Evolutionary conservation across 441 rosid genomes (phyloP).

Genomic region (Brassica hybrid): DNA sequence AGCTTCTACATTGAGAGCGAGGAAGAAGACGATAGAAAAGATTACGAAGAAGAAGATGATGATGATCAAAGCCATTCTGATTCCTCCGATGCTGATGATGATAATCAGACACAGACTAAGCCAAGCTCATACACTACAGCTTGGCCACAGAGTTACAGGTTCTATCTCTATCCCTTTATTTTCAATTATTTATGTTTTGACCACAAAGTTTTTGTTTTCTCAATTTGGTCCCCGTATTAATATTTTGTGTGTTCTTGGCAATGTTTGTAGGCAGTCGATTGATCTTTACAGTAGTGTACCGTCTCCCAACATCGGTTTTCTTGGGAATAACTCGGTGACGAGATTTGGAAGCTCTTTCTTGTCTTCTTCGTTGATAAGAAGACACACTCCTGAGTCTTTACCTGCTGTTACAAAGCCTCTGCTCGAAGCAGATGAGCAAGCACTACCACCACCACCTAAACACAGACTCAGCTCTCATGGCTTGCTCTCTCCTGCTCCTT

Average conservation of each 20-base stretch:
- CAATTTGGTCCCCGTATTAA: neutral
- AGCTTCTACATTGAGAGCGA: slow-evolving; percentile 90
- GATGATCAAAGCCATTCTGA: slow-evolving; percentile 64
- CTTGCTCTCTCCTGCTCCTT: slow-evolving; percentile 62
- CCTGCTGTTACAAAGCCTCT: slow-evolving; percentile 64
- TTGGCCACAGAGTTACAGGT: slow-evolving; percentile 99
- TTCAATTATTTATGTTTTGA: neutral
- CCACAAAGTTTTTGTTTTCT: slow-evolving; percentile 16
- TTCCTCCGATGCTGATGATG: slow-evolving; percentile 56
- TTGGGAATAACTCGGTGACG: slow-evolving; percentile 66
- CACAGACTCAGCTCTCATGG: slow-evolving; percentile 69
- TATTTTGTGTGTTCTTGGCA: slow-evolving; percentile 18
- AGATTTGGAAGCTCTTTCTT: slow-evolving; percentile 78
- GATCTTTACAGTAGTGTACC: slow-evolving; percentile 84
- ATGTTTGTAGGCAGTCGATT: slow-evolving; percentile 75
- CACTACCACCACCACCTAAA: slow-evolving; percentile 34
- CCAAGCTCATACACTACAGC: slow-evolving; percentile 67
- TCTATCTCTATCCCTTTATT: neutral
- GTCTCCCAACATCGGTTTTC: slow-evolving; percentile 66
- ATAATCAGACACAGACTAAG: slow-evolving; percentile 50
- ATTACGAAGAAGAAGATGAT: slow-evolving; percentile 44
- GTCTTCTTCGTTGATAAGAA: slow-evolving; percentile 63
- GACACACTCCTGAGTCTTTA: slow-evolving; percentile 69
- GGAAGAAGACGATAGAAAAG: slow-evolving; percentile 76
- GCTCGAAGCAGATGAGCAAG: slow-evolving; percentile 54